Base-by-base conservation (phyloP, 83 land plant species). In the Thuja plicata region DNA sequence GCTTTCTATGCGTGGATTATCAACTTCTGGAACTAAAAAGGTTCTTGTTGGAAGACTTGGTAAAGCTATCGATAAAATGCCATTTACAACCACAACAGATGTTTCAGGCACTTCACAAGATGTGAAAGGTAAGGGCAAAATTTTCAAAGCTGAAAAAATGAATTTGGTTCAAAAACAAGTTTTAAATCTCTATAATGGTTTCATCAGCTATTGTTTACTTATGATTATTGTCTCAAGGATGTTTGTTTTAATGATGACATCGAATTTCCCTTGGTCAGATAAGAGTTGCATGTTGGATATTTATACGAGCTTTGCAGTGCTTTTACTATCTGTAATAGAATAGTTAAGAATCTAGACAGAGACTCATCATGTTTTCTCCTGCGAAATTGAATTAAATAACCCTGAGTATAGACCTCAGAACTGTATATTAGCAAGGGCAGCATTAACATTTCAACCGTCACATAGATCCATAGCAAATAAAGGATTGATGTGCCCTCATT, bases 11-110 rank as follows among this genome's bases (percentile, higher is more conserved):
- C 52, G 76, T 3, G 92, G 94, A 1, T n/a, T 94, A 54, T 71
- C 92, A 19, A 17, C 93, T 3, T 41, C 85, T 52, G 94, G 94
- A 46, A 81, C 94, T 1, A 93, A 93, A 90, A 91, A 90, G 45
- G 92, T 92, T 48, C 91, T 94, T 27, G 32, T 91, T 24, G 89
- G 89, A 35, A 92, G 93, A 84, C 81, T 92, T 66, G 86, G 78
- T 43, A 37, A 52, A 32, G 73, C 16, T 34, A 57, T 55, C 3
- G 66, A 24, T 32, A 35, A 32, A 60, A 48, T 7, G 8, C 35
- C 37, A 11, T n/a, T 19, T 40, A 83, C 35, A 54, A 19, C n/a
- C 38, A 86, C 35, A 38, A 55, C 13, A 8, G 70, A 57, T 24
- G 37, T 12, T 86, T 54, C 87, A 57, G 7, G 17, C 34, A 32